Base-by-base conservation (phyloP, 1,284 basidiomycete genomes). In the Rhodofomes roseus region DNA sequence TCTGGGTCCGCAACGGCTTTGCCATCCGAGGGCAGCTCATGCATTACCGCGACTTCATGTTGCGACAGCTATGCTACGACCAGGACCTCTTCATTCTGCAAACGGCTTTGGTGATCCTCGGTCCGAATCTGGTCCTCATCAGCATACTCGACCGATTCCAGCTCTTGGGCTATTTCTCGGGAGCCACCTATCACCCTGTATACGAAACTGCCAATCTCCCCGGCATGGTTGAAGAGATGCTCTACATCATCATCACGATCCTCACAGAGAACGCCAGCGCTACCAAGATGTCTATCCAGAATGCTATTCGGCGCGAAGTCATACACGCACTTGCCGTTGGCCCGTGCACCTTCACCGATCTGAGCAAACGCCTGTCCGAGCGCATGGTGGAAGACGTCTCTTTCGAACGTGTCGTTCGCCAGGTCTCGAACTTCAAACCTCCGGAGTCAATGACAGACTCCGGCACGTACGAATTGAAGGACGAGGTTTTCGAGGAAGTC, bases 1-100 rank as follows among this genome's bases (percentile, higher is more conserved):
- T 98, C 22, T 99, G 97, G 97, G 96, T 98, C 4, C 90, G 96
- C 56, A 99, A 99, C 66, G 97, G 97, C 2, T 93, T 95, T 66
- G 92, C 92, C 6, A 96, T 99, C 66, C 89, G 96, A 1, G 93
- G 94, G 1, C 97, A 99, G 72, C 82, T 96, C n/a, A 81, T 96
- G 58, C 96, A 99, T 73, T 99, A 99, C 73, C 90, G 95, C 44
- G 96, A 99, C 72, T 95, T 95, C 71, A 92, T 92, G 82, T 85
- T 98, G 57, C 89, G 96, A 29, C 97, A 98, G 73, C 84, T 95
- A 11, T 98, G 96, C 71, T 96, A 96, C 72, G 96, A 99, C 73
- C 95, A 98, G 72, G 96, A 99, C 66, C 79, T 99, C 29, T 97
- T 90, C 79, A 84, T 98, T 60, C 80, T 99, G 4, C 96, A 98